Conservation (phyloP, 352 stramenopile genomes). For the Globisporangium cystogenes region DNA sequence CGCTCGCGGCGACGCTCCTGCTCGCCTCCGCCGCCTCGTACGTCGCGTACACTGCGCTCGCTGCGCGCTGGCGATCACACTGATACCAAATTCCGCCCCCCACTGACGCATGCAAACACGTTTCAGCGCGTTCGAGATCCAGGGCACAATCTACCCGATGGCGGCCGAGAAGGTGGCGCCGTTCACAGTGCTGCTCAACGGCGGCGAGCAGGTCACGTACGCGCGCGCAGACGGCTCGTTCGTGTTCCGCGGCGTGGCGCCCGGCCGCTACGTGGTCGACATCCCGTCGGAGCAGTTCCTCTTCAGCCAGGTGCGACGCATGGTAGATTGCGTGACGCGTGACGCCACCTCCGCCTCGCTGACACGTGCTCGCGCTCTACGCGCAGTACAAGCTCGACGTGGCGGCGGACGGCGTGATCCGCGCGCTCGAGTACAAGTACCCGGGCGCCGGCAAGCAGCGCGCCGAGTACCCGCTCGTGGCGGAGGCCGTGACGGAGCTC, state of each 20-base stretch:
- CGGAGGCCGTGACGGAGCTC: constrained; percentile 61
- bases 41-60: not conserved
- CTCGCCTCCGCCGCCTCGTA: constrained; percentile 19
- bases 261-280: constrained; percentile 71
- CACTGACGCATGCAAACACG: too few species aligned
- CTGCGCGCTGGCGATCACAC: too few species aligned
- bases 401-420: constrained; percentile 10
- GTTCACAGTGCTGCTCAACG: constrained; percentile 66
- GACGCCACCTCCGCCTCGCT: not conserved
- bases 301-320: constrained; percentile 49
- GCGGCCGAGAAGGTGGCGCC: constrained; percentile 48
- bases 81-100: too few species aligned
- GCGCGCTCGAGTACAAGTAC: constrained; percentile 73
- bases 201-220: constrained; percentile 65
- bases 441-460: constrained; percentile 56
- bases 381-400: constrained; percentile 7
- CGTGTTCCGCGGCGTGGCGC: constrained; percentile 62
- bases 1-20: constrained; percentile 28
- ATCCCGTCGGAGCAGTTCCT: constrained; percentile 59
- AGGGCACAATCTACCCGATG: constrained; percentile 45
- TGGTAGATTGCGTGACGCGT: not conserved
- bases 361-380: not conserved
- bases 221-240: constrained; percentile 62
- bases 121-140: constrained; percentile 54
- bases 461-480: constrained; percentile 53